A percentile compares a stretch with the other conserved stretches of the same genome.
phyloP scores from a whole-genome alignment of 169 alveolate genomes.

The Plasmodium falciparum region DNA sequence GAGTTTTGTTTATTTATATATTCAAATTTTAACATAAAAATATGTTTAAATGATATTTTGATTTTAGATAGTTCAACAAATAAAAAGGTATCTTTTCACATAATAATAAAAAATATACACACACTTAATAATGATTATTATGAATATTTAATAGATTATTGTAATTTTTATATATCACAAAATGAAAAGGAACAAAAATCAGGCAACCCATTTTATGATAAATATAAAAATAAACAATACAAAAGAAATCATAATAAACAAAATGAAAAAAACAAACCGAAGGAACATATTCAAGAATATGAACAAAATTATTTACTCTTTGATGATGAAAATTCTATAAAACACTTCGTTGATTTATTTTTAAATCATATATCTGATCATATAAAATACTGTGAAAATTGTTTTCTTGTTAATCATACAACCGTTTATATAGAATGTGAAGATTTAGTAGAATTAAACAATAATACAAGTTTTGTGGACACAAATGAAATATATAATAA shows the following conservation, averaged over 20 bases:
- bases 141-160: constrained; percentile 69
- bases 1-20: constrained; percentile 64
- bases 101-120: constrained; percentile 74
- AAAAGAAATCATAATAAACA: background rate
- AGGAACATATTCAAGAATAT: background rate
- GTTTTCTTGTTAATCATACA: constrained; percentile 24
- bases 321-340: constrained; percentile 55
- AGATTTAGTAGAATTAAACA: background rate
- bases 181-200: background rate
- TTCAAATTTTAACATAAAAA: constrained; percentile 35
- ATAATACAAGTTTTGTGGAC: no score
- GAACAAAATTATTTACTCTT: constrained; percentile 35
- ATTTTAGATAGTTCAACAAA: constrained; percentile 73
- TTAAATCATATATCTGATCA: constrained; percentile 20
- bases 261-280: constrained; percentile 17
- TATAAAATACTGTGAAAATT: constrained; percentile 24
- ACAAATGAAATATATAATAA: no score
- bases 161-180: constrained; percentile 40
- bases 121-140: constrained; percentile 40
- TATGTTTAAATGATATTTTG: constrained; percentile 52
- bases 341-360: constrained; percentile 69
- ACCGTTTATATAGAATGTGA: constrained; percentile 27
- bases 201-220: constrained; percentile 39
- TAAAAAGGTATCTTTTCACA: constrained; percentile 71
- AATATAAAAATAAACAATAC: constrained; percentile 46